Conservation (phyloP, 805 yeast genomes). For the Yarrowia sp. region DNA sequence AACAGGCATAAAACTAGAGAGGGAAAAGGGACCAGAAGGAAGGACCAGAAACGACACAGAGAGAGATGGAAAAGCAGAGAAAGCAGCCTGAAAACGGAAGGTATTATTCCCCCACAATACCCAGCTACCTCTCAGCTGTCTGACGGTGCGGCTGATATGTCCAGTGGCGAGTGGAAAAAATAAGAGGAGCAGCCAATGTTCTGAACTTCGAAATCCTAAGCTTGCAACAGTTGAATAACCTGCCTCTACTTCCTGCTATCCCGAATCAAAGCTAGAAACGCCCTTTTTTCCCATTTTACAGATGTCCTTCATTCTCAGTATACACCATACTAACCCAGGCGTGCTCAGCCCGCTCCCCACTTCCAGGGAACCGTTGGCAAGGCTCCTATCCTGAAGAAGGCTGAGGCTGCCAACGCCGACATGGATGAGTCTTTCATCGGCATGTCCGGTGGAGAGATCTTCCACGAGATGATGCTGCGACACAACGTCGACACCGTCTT, state of each 20-base stretch:
- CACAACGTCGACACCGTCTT: conserved; percentile 95
- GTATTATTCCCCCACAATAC: background rate
- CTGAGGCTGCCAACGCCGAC: conserved; percentile 41
- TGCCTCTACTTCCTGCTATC: too few relatives aligned
- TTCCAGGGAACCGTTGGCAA: conserved; percentile 37
- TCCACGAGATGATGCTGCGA: conserved; percentile 98
- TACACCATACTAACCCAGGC: conserved; percentile 13
- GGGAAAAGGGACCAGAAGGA: too few relatives aligned
- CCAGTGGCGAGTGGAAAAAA: too few relatives aligned
- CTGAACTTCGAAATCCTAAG: too few relatives aligned
- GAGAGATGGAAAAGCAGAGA: too few relatives aligned
- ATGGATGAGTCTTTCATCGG: conserved; percentile 84
- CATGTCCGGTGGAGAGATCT: conserved; percentile 96
- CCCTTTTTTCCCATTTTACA: too few relatives aligned
- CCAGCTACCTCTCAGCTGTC: conserved; percentile 15
- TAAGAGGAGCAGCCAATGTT: too few relatives aligned
- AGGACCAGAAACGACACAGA: background rate
- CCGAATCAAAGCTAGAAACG: too few relatives aligned
- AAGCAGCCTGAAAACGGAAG: background rate
- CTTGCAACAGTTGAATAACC: too few relatives aligned
- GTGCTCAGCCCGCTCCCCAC: conserved; percentile 37
- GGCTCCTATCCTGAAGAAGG: conserved; percentile 34
- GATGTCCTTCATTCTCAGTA: too few relatives aligned
- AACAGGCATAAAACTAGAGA: background rate
- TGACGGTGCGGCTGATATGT: conserved; percentile 21